Conservation (phyloP, 2,329 filamentous ascomycete genomes). For the Cordyceps tenuipes region DNA sequence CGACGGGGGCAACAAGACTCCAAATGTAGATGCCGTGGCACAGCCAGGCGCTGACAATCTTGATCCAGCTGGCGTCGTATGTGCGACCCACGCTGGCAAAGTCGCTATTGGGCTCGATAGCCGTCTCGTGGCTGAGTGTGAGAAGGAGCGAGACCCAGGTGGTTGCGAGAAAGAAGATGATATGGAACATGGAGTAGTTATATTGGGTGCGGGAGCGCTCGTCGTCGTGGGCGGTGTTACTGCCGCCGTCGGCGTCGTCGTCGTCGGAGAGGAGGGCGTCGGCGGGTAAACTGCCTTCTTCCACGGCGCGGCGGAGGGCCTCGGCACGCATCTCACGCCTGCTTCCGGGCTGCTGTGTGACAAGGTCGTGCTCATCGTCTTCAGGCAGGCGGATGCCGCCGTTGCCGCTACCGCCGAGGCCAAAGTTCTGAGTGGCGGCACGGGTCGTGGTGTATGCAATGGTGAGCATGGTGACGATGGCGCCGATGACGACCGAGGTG, state of each 20-base stretch:
- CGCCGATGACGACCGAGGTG: slow-evolving; percentile 84
- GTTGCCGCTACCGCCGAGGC: slow-evolving; percentile 56
- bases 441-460: slow-evolving; percentile 96
- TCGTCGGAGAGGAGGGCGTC: slow-evolving; percentile 74
- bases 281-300: slow-evolving; percentile 84
- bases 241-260: slow-evolving; percentile 56
- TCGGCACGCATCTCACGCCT: slow-evolving; percentile 90
- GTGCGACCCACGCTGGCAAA: slow-evolving; percentile 92
- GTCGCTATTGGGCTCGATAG: slow-evolving; percentile 50
- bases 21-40: slow-evolving; percentile 92
- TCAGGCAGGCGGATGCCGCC: slow-evolving; percentile 54
- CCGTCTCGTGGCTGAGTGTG: slow-evolving; percentile 61
- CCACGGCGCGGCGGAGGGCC: slow-evolving; percentile 82
- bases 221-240: slow-evolving; percentile 66
- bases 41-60: slow-evolving; percentile 95
- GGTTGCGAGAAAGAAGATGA: slow-evolving; percentile 95
- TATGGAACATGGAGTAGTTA: slow-evolving; percentile 90
- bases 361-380: slow-evolving; percentile 77
- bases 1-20: slow-evolving; percentile 80
- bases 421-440: slow-evolving; percentile 83
- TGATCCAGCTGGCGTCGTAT: slow-evolving; percentile 97
- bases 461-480: slow-evolving; percentile 91
- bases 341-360: slow-evolving; percentile 71
- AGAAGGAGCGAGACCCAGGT: slow-evolving; percentile 92
- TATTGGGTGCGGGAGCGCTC: slow-evolving; percentile 88